These are phyloP conservation scores for Mycogone perniciosa DNA, from an alignment of 2,329 filamentous ascomycete genomes.

Conservation along the genomic window DNA sequence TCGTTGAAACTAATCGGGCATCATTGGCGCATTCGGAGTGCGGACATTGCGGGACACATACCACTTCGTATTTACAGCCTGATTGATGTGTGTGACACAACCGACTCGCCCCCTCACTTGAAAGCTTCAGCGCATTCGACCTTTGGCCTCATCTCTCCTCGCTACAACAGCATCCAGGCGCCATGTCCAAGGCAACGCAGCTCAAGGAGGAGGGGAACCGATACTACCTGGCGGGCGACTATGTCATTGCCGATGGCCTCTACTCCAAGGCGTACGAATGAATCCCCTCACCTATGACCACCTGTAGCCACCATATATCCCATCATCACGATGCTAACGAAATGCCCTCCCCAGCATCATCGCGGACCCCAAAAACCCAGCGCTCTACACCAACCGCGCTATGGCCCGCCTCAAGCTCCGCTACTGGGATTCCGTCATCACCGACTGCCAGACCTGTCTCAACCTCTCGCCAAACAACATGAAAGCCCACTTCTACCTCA, in stretches of 20 bases:
- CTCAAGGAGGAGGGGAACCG: slow-evolving; percentile 57
- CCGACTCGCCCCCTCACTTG: neutral
- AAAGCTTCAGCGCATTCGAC: neutral
- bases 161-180: neutral
- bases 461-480: slow-evolving; percentile 58
- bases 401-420: slow-evolving; percentile 71
- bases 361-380: slow-evolving; percentile 67
- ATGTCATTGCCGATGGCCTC: slow-evolving; percentile 55
- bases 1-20: no score
- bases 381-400: slow-evolving; percentile 84
- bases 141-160: neutral
- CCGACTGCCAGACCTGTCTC: slow-evolving; percentile 72
- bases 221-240: slow-evolving; percentile 61
- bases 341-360: slow-evolving; percentile 52
- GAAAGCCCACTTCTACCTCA: slow-evolving; percentile 79
- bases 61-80: no score
- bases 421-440: slow-evolving; percentile 66
- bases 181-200: slow-evolving; percentile 31
- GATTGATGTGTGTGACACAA: no score
- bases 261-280: slow-evolving; percentile 64
- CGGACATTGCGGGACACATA: no score
- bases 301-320: neutral
- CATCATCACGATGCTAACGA: slow-evolving; percentile 7
- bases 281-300: neutral
- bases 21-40: no score